Percentiles rank a stretch among this genome's conserved stretches.
Evolutionary conservation across 495 filamentous ascomycete species (phyloP).

Genomic region (Copromyces sp.): DNA sequence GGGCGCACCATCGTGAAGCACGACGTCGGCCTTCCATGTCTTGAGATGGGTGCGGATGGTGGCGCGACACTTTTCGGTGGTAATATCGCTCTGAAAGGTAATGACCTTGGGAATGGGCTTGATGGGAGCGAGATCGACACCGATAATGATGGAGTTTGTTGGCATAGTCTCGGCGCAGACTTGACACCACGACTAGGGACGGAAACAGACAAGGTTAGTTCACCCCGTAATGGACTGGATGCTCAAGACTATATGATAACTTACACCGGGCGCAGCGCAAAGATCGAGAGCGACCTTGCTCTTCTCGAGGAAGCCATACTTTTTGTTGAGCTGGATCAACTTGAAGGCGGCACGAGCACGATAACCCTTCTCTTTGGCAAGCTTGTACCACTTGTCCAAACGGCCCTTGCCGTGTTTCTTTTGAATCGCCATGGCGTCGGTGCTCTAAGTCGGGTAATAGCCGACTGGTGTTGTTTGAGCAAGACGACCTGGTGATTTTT

Average conservation of each 20-base stretch:
- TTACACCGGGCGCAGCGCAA: slow-evolving; percentile 88
- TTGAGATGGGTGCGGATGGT: slow-evolving; percentile 86
- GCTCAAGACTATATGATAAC: slow-evolving; percentile 20
- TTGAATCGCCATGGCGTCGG: slow-evolving; percentile 74
- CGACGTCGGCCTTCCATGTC: slow-evolving; percentile 93
- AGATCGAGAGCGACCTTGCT: slow-evolving; percentile 94
- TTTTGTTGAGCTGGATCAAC: slow-evolving; percentile 96
- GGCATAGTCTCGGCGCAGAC: slow-evolving; percentile 96
- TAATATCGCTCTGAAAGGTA: slow-evolving; percentile 96
- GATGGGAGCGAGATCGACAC: slow-evolving; percentile 91
- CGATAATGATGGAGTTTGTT: slow-evolving; percentile 77
- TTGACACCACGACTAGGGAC: slow-evolving; percentile 82
- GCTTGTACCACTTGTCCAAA: slow-evolving; percentile 83
- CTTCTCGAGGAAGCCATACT: slow-evolving; percentile 94
- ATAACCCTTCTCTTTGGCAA: slow-evolving; percentile 98
- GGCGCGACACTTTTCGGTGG: slow-evolving; percentile 90
- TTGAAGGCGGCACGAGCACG: slow-evolving; percentile 96
- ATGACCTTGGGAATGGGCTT: slow-evolving; percentile 90
- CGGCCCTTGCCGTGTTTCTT: slow-evolving; percentile 99
- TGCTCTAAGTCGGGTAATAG: slow-evolving; percentile 1
- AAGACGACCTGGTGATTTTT: neutral
- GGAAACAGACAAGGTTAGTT: slow-evolving; percentile 11
- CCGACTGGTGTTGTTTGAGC: slow-evolving; percentile 3
- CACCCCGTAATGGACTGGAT: neutral
- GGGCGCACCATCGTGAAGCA: slow-evolving; percentile 96